Evolutionary conservation across 805 yeast genomes (phyloP).

Genomic region (Crinitomyces ghanaensis): DNA sequence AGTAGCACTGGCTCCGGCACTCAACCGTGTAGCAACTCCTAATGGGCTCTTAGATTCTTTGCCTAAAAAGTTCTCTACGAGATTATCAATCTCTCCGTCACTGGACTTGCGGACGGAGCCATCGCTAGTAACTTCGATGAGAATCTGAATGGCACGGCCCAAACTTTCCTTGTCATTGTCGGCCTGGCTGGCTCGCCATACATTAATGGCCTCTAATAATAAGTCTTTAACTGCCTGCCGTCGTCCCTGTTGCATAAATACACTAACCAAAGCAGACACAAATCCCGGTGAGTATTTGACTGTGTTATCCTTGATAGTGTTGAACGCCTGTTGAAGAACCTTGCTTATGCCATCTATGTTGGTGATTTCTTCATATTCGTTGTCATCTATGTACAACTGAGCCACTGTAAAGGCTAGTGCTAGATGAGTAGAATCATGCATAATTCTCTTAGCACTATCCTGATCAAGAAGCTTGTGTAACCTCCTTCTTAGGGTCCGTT

Average conservation of each 20-base stretch:
- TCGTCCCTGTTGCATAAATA: constrained; percentile 38
- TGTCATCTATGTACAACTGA: constrained; percentile 16
- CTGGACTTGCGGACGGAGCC: too few relatives aligned
- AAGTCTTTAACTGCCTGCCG: constrained; percentile 25
- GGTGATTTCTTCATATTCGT: too few relatives aligned
- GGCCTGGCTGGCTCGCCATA: constrained; percentile 13
- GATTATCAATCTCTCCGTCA: too few relatives aligned
- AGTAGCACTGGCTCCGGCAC: constrained; percentile 17
- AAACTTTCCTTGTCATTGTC: constrained; percentile 3
- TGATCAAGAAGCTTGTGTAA: not conserved
- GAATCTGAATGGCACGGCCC: constrained; percentile 28
- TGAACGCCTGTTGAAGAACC: constrained; percentile 17
- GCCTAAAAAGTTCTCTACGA: too few relatives aligned
- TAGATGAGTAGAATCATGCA: not conserved
- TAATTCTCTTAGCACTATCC: too few relatives aligned
- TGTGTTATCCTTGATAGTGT: constrained; percentile 1
- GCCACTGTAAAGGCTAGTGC: constrained; percentile 17
- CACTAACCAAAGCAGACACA: constrained; percentile 36
- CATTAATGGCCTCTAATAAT: constrained; percentile 24
- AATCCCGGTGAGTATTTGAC: constrained; percentile 34
- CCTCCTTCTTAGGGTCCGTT: not conserved
- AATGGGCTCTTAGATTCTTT: too few relatives aligned
- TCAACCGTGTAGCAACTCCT: too few relatives aligned
- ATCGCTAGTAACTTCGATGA: constrained; percentile 27
- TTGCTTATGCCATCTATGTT: constrained; percentile 17